A percentile compares a stretch with the other conserved stretches of the same genome.
These are phyloP conservation scores for Xylaria acuta DNA, from an alignment of 495 filamentous ascomycete genomes.

Conservation along the genomic window DNA sequence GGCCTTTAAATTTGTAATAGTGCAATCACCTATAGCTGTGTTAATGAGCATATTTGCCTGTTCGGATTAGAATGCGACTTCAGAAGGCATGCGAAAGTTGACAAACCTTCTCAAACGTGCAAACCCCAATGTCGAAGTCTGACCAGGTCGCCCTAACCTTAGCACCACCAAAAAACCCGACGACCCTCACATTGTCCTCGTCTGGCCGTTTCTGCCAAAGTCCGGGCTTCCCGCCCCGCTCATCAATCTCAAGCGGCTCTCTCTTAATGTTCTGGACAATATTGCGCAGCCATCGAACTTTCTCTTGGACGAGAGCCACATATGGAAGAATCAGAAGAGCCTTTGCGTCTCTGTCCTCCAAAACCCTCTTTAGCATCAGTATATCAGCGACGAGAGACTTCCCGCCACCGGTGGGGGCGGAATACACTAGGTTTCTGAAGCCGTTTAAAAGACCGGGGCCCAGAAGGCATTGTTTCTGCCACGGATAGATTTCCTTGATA, in stretches of 20 bases:
- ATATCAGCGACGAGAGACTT: constrained; percentile 82
- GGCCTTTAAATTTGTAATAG: constrained; percentile 66
- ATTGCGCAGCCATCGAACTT: constrained; percentile 76
- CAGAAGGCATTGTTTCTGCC: constrained; percentile 82
- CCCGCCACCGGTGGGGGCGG: constrained; percentile 83
- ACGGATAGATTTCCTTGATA: constrained; percentile 75
- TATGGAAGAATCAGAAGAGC: constrained; percentile 82
- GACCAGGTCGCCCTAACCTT: constrained; percentile 69
- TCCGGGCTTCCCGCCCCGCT: constrained; percentile 30
- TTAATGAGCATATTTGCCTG: constrained; percentile 82
- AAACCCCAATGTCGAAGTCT: constrained; percentile 81
- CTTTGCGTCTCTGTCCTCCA: constrained; percentile 69
- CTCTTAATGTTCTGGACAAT: constrained; percentile 69
- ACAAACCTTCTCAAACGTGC: constrained; percentile 81
- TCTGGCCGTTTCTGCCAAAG: constrained; percentile 53
- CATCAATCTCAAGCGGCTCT: constrained; percentile 21
- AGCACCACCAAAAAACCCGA: constrained; percentile 78
- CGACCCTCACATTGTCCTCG: constrained; percentile 63
- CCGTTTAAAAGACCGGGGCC: constrained; percentile 70
- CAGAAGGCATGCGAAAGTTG: constrained; percentile 15
- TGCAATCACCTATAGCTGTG: constrained; percentile 73
- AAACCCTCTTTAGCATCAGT: constrained; percentile 73
- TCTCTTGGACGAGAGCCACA: constrained; percentile 84
- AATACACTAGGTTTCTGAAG: constrained; percentile 76
- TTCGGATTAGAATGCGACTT: constrained; percentile 29